Evolutionary conservation across 2,329 filamentous ascomycete species (phyloP).

Genomic region (Clonostachys byssicola): DNA sequence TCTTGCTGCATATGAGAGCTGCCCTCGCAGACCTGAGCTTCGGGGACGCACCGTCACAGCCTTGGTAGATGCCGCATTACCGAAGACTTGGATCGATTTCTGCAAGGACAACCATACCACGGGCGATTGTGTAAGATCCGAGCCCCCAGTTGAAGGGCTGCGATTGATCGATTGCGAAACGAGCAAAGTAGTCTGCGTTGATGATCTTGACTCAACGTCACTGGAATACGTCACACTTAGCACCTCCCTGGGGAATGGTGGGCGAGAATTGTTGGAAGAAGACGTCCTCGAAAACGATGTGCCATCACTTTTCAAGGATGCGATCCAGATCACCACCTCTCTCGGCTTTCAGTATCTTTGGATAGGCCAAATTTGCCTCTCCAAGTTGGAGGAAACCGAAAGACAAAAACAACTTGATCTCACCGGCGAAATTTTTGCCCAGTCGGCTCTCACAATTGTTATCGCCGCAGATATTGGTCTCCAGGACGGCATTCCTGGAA

Average conservation of each 20-base stretch:
- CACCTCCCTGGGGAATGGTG: conserved; percentile 20
- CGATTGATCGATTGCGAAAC: conserved; percentile 24
- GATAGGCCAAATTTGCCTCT: conserved; percentile 28
- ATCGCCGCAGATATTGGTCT: conserved; percentile 23
- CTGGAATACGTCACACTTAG: conserved; percentile 27
- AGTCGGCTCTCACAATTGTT: conserved; percentile 25
- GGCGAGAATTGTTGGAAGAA: background rate
- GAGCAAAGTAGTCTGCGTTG: conserved; percentile 18
- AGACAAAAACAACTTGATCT: conserved; percentile 18
- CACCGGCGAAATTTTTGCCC: conserved; percentile 25
- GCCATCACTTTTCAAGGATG: conserved; percentile 23
- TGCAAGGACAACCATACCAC: conserved; percentile 21
- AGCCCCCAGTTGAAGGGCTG: conserved; percentile 15
- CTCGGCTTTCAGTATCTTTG: conserved; percentile 30
- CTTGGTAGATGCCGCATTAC: conserved; percentile 19
- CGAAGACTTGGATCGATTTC: conserved; percentile 25
- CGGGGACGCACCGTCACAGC: conserved; percentile 23
- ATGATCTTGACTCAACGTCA: conserved; percentile 14
- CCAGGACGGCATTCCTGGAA: conserved; percentile 21
- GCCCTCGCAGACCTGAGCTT: conserved; percentile 9
- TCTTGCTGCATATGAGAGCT: background rate
- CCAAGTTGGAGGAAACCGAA: conserved; percentile 15
- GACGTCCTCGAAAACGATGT: conserved; percentile 6
- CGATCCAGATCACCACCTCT: conserved; percentile 19
- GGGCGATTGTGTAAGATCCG: conserved; percentile 11